phyloP scores from a whole-genome alignment of 2,329 filamentous ascomycete genomes.

The Beauveria sp. region DNA sequence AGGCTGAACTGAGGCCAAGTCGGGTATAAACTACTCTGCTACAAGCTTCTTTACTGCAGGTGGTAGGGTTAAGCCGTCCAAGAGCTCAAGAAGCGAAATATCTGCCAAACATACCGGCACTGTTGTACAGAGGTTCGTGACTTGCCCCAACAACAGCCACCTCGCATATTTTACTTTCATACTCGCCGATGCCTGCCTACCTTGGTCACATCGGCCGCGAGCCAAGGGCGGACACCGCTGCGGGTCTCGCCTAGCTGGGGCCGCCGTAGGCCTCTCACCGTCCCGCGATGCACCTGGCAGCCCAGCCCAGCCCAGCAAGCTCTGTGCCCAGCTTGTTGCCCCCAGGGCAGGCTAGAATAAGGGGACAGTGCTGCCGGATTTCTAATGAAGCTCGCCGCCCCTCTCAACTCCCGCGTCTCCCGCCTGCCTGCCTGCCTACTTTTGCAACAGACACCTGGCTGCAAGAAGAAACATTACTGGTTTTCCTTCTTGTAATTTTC shows the following conservation, averaged over 20 bases:
- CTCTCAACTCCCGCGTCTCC: background rate
- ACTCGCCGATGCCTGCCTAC: no score
- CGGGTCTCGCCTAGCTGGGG: background rate
- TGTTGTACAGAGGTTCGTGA: no score
- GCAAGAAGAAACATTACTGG: background rate
- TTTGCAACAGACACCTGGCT: background rate
- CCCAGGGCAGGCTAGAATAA: background rate
- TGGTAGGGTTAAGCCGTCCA: no score
- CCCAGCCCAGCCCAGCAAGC: background rate
- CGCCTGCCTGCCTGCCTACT: background rate
- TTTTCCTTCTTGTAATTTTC: background rate
- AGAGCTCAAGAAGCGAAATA: no score
- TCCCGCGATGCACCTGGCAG: background rate
- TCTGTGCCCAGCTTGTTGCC: no score
- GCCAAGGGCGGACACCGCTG: background rate
- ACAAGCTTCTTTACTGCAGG: no score
- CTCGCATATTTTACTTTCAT: no score
- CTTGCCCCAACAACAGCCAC: no score
- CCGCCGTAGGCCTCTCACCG: no score
- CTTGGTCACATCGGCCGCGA: background rate
- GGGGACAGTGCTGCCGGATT: slow-evolving; percentile 1
- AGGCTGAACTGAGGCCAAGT: no score
- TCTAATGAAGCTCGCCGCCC: slow-evolving; percentile 5
- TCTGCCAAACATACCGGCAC: no score
- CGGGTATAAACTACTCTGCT: no score